These are phyloP conservation scores for Spergularia marina DNA, from an alignment of 148 eudicot species.

Conservation along the genomic window DNA sequence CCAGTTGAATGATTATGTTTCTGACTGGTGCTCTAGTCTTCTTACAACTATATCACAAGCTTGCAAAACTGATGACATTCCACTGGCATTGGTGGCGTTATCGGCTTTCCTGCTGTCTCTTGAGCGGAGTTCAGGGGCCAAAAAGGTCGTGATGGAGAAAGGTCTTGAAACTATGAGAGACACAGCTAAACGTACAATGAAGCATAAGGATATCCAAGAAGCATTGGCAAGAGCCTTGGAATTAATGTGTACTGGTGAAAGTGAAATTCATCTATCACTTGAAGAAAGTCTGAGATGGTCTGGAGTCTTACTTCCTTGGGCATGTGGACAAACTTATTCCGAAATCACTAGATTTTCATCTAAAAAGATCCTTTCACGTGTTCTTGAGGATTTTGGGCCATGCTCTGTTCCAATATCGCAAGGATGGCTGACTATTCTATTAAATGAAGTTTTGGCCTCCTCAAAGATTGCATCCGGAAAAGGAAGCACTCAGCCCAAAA, in stretches of 20 bases:
- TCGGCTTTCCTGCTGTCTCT: constrained; percentile 84
- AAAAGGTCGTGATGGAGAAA: constrained; percentile 70
- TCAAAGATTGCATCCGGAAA: constrained; percentile 49
- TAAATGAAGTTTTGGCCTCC: constrained; percentile 60
- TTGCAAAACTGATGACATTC: constrained; percentile 71
- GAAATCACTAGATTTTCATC: constrained; percentile 69
- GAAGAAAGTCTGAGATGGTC: constrained; percentile 98
- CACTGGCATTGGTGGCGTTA: constrained; percentile 78
- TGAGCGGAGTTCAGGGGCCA: constrained; percentile 69
- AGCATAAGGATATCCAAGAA: constrained; percentile 79
- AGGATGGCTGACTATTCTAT: constrained; percentile 82
- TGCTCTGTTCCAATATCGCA: constrained; percentile 82
- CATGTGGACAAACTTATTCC: constrained; percentile 61
- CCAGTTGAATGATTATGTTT: constrained; percentile 68
- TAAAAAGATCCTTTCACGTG: constrained; percentile 59
- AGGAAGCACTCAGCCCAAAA: constrained; percentile 58
- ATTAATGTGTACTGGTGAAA: constrained; percentile 52
- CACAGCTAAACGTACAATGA: constrained; percentile 64
- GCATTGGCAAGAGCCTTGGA: constrained; percentile 83
- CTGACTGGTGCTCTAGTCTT: constrained; percentile 88
- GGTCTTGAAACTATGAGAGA: constrained; percentile 84
- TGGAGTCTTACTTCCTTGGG: constrained; percentile 74
- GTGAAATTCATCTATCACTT: constrained; percentile 69
- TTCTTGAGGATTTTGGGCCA: constrained; percentile 91
- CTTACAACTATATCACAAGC: constrained; percentile 87